phyloP scores from a whole-genome alignment of 2,329 filamentous ascomycete genomes.

The Xylogone sp. region DNA sequence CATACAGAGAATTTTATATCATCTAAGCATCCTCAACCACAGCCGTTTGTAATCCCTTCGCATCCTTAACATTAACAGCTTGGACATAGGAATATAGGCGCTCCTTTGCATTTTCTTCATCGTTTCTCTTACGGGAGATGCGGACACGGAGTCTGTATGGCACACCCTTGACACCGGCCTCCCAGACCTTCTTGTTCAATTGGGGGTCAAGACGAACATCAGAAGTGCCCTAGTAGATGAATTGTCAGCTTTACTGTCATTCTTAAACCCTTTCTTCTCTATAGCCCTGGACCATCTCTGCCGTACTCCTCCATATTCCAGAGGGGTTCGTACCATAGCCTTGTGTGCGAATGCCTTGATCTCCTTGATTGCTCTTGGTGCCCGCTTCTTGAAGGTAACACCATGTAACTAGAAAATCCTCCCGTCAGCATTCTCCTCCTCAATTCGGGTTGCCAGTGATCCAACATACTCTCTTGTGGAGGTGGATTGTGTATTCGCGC shows the following conservation, averaged over 20 bases:
- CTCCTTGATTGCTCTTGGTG: constrained; percentile 98
- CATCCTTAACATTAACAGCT: constrained; percentile 99
- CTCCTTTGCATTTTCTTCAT: constrained; percentile 99
- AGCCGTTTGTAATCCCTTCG: constrained; percentile 93
- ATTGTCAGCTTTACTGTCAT: constrained; percentile 16
- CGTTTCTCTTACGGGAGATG: constrained; percentile 99
- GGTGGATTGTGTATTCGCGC: constrained; percentile 99
- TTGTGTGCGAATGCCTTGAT: constrained; percentile 90
- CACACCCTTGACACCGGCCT: constrained; percentile 97
- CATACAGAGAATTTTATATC: constrained; percentile 3
- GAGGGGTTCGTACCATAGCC: constrained; percentile 81
- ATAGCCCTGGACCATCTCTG: no score
- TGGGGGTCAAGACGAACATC: constrained; percentile 98
- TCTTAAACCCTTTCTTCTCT: background rate
- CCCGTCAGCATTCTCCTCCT: constrained; percentile 42
- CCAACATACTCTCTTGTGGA: constrained; percentile 95
- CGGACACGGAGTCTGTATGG: constrained; percentile 95
- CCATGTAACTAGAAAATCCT: constrained; percentile 73
- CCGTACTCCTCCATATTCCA: no score
- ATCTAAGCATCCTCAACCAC: constrained; percentile 69
- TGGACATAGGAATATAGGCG: constrained; percentile 99
- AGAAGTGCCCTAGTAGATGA: constrained; percentile 69
- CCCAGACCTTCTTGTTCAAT: constrained; percentile 99
- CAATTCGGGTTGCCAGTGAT: constrained; percentile 3
- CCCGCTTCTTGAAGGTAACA: constrained; percentile 99